Evolutionary conservation across 352 stramenopile species (phyloP).

Genomic region (Thraustotheca clavata): DNA sequence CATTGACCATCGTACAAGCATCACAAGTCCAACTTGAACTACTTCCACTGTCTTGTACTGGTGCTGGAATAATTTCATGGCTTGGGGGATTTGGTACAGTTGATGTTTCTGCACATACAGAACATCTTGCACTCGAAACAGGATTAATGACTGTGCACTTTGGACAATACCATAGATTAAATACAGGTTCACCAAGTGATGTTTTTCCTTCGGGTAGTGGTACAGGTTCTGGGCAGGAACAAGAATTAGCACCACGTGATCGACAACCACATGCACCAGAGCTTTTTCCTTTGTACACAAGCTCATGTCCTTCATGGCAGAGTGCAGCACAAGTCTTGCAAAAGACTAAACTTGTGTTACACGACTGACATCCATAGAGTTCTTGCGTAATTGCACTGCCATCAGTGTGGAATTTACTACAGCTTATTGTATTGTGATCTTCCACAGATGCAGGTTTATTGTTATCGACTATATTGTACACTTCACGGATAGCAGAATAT

Average conservation of each 20-base stretch:
- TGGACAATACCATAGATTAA: constrained; percentile 59
- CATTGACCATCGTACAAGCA: constrained; percentile 16
- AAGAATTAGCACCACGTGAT: constrained; percentile 40
- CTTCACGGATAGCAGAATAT: constrained; percentile 31
- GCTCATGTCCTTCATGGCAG: constrained; percentile 75
- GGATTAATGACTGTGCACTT: constrained; percentile 80
- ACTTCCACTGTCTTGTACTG: constrained; percentile 7
- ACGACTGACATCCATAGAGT: constrained; percentile 74
- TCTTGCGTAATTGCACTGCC: constrained; percentile 74
- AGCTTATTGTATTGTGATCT: constrained; percentile 28
- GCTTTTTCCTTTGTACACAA: constrained; percentile 61
- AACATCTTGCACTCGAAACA: constrained; percentile 40
- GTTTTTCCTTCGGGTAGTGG: constrained; percentile 29
- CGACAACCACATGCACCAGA: constrained; percentile 65
- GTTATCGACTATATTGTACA: constrained; percentile 32
- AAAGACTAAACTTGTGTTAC: constrained; percentile 50
- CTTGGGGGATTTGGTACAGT: constrained; percentile 25
- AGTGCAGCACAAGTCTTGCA: constrained; percentile 59
- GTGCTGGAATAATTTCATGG: too few relatives aligned
- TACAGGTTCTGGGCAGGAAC: constrained; percentile 41
- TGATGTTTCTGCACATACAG: constrained; percentile 47
- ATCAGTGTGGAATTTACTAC: constrained; percentile 62
- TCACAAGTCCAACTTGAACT: constrained; percentile 25
- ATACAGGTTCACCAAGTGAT: constrained; percentile 31
- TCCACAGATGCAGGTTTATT: constrained; percentile 17